These are phyloP conservation scores for Cryptococcus sp. DNA, from an alignment of 1,284 basidiomycete genomes.

Conservation along the genomic window DNA sequence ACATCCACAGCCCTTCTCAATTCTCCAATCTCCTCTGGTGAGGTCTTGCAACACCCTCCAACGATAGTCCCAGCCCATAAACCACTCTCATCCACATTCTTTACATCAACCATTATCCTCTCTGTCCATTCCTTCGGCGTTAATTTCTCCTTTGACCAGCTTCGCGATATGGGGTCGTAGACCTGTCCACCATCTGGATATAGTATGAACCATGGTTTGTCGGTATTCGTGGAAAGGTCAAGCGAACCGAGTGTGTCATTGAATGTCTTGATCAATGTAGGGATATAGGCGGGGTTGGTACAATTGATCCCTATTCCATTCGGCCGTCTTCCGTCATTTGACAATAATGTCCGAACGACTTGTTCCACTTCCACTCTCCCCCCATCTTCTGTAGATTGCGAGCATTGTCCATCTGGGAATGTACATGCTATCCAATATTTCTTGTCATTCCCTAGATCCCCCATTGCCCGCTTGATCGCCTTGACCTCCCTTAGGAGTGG, in stretches of 20 bases:
- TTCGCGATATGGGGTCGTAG: constrained; percentile 54
- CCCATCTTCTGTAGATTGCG: constrained; percentile 38
- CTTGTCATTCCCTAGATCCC: constrained; percentile 51
- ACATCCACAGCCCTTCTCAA: constrained; percentile 12
- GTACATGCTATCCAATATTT: constrained; percentile 75
- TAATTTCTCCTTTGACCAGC: constrained; percentile 48
- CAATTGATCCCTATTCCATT: constrained; percentile 70
- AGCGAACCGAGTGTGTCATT: constrained; percentile 25
- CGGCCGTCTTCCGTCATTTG: constrained; percentile 5
- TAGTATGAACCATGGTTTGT: constrained; percentile 58
- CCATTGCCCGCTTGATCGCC: constrained; percentile 64
- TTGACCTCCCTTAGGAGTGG: constrained; percentile 63
- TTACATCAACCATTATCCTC: constrained; percentile 43
- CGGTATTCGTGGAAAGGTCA: background rate
- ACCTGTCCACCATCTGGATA: constrained; percentile 68
- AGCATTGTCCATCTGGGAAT: constrained; percentile 56
- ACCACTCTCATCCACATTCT: constrained; percentile 12
- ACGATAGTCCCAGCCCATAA: constrained; percentile 59
- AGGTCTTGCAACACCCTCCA: constrained; percentile 69
- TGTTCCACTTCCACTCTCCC: constrained; percentile 42
- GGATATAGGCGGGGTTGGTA: constrained; percentile 49
- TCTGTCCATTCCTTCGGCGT: constrained; percentile 51
- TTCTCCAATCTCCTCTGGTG: constrained; percentile 55
- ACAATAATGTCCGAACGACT: constrained; percentile 45
- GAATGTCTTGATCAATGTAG: constrained; percentile 25